Base-by-base conservation (phyloP, 169 alveolate genomes). In the Nephromyces sp. region DNA sequence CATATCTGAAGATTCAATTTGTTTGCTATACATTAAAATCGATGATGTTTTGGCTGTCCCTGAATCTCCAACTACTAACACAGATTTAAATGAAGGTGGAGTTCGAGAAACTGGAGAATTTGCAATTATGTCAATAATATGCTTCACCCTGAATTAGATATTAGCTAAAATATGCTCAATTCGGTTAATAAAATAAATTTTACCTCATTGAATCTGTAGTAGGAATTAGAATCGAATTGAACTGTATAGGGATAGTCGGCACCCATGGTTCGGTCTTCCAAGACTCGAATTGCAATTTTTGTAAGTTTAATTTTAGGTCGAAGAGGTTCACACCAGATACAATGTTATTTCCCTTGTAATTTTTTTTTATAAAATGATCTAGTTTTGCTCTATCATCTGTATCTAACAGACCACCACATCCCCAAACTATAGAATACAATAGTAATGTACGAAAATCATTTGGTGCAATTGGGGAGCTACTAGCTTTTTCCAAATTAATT, bases 41-140 rank as follows among this genome's bases (percentile, higher is more conserved):
- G 95, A 92, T 1, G 97, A 92, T 8, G 98, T 95, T 82, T 95
- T 95, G 6, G 98, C 98, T 22, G 98, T 92, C 78, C 98, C 98
- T 15, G 97, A 84, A 68, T 95, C 97, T 69, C 98, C 98, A 31
- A 95, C 90, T 43, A 93, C 75, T 43, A 93, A 43, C 4, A 91
- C 88, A 63, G 92, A 79, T 74, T 88, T 86, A 80, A 80, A 79
- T 28, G 88, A 79, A 30, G 88, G 81, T 1, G 82, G 82, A 63
- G 71, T 64, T 15, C 69, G 52, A 69, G 83, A 80, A 1, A 72
- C 82, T 32, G 94, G 94, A 27, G 89, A 77, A 52, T 70, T 79
- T 62, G 89, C 81, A 67, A 92, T 87, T 74, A 75, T 85, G 8
- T 78, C 74, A 33, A 93, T 84, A 72, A 93, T 78, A 81, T 85